Evolutionary conservation across 768 basidiomycete genomes (phyloP).

Genomic region (Piloderma croceum): DNA sequence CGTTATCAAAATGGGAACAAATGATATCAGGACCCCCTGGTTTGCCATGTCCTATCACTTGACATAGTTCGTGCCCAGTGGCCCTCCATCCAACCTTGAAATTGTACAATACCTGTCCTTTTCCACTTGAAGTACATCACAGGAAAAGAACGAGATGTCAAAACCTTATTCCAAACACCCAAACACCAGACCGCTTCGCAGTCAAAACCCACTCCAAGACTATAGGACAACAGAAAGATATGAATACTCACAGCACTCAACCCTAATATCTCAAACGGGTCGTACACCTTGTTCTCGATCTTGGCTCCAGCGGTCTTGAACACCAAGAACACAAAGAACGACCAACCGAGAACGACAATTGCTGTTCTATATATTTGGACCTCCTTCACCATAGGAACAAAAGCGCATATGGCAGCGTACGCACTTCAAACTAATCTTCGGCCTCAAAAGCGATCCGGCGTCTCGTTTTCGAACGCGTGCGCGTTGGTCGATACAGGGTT

Average conservation of each 20-base stretch:
- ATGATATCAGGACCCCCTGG: too few species aligned
- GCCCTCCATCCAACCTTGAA: too few species aligned
- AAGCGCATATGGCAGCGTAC: slow-evolving; percentile 16
- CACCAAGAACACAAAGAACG: slow-evolving; percentile 57
- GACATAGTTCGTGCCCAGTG: too few species aligned
- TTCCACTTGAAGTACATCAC: too few species aligned
- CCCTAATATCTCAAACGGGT: slow-evolving; percentile 93
- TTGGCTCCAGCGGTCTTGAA: slow-evolving; percentile 57
- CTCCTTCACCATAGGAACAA: not conserved
- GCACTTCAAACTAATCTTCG: slow-evolving; percentile 48
- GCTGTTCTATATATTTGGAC: slow-evolving; percentile 39
- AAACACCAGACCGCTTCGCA: too few species aligned
- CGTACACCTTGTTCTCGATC: slow-evolving; percentile 68
- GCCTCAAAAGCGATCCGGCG: slow-evolving; percentile 42
- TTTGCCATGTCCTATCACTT: too few species aligned
- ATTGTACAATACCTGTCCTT: too few species aligned
- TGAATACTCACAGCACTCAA: slow-evolving; percentile 53
- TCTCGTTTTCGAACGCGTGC: slow-evolving; percentile 36
- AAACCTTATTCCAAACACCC: too few species aligned
- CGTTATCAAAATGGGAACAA: too few species aligned
- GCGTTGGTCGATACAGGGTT: slow-evolving; percentile 53
- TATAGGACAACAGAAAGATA: not conserved
- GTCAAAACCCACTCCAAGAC: too few species aligned
- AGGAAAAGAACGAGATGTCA: too few species aligned
- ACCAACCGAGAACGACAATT: slow-evolving; percentile 69